These are phyloP conservation scores for Paecilomyces dactylethromorphus DNA, from an alignment of 2,329 filamentous ascomycete genomes.

Conservation along the genomic window DNA sequence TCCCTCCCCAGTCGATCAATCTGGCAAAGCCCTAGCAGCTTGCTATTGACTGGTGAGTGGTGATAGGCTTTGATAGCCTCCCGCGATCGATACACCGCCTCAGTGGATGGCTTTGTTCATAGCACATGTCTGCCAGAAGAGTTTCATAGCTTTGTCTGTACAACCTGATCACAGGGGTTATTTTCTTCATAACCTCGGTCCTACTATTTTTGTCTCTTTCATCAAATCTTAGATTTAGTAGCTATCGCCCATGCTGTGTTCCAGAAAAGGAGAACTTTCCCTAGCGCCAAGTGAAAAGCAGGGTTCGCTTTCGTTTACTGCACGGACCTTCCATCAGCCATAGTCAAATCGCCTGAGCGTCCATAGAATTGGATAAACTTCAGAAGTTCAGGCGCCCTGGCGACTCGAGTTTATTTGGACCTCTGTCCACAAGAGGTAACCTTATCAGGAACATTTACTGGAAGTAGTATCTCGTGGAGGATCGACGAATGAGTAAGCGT, in stretches of 20 bases:
- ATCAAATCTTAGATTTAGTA: background rate
- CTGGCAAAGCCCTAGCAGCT: background rate
- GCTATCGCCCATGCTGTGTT: background rate
- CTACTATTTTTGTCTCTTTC: background rate
- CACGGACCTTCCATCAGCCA: background rate
- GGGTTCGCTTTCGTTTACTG: background rate
- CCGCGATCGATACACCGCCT: background rate
- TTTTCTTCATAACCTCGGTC: background rate
- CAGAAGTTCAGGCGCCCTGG: too few relatives aligned
- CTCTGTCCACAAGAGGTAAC: background rate
- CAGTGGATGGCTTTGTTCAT: background rate
- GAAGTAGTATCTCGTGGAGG: background rate
- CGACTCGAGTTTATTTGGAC: too few relatives aligned
- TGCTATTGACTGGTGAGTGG: too few relatives aligned
- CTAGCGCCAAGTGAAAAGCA: background rate
- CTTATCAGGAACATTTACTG: background rate
- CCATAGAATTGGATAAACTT: too few relatives aligned
- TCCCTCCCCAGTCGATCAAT: background rate
- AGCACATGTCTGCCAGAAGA: background rate
- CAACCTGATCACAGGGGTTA: background rate
- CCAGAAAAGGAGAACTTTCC: background rate
- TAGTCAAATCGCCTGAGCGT: background rate
- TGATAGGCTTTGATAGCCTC: background rate
- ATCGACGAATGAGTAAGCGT: background rate
- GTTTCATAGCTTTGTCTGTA: background rate